Conservation (phyloP, 352 stramenopile genomes). For the Pythium chondricola region DNA sequence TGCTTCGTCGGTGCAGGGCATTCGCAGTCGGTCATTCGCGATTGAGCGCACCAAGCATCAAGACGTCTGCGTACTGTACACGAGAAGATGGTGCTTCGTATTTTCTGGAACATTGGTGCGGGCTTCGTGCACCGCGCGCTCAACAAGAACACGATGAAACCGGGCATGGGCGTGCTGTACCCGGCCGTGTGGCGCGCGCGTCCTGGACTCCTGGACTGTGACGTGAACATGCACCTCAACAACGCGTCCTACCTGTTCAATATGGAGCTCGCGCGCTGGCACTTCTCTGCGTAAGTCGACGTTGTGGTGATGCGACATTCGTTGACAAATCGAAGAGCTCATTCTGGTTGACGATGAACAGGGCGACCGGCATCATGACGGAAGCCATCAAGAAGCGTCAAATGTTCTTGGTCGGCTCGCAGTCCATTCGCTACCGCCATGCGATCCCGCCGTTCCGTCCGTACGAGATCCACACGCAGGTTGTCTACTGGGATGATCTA, state of each 20-base stretch:
- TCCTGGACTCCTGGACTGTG: conserved; percentile 64
- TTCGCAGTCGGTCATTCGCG: too few species aligned
- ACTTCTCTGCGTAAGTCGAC: conserved; percentile 58
- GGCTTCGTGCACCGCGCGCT: conserved; percentile 46
- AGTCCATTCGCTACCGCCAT: conserved; percentile 32
- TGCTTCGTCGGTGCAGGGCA: too few species aligned
- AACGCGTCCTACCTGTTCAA: conserved; percentile 79
- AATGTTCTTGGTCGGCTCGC: conserved; percentile 54
- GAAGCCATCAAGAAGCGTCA: conserved; percentile 55
- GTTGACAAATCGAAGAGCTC: too few species aligned
- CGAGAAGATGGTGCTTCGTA: conserved; percentile 62
- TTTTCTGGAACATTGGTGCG: conserved; percentile 64
- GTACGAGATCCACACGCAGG: conserved; percentile 28
- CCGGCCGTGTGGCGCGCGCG: conserved; percentile 63
- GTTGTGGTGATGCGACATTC: background rate
- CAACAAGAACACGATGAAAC: conserved; percentile 39
- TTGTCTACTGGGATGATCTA: conserved; percentile 27
- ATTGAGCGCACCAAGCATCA: too few species aligned
- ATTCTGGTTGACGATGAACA: conserved; percentile 8
- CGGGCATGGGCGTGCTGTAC: conserved; percentile 57
- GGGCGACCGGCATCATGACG: conserved; percentile 42
- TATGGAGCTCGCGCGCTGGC: conserved; percentile 84
- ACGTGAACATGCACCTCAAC: conserved; percentile 86
- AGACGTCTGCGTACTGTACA: too few species aligned
- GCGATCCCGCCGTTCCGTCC: conserved; percentile 26